Evolutionary conservation across 2,329 filamentous ascomycete genomes (phyloP), one percentile per base, ranked within the genome.

Genomic region (Calonectria pseudoturangicola): DNA sequence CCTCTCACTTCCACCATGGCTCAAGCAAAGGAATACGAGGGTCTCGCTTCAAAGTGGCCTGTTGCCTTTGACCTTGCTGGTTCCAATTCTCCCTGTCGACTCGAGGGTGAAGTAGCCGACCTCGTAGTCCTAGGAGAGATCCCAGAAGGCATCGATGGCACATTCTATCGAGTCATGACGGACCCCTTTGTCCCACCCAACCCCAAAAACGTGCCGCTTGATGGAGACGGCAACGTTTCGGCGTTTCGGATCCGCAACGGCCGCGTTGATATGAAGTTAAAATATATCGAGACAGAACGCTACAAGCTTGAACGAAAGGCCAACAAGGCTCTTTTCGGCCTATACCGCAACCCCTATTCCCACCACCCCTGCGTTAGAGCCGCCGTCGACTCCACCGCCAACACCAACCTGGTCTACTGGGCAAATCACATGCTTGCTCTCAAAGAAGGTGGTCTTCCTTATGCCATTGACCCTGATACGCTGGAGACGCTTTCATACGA

Each of bases 221-320:
- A 86, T 21, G 85, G 85, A 2, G 85, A 86, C 47, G 85, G 85
- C 0, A 83, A 82, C 58, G 79, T 87, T 54, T 81, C 76, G 15
- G 84, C 84, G 0, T 85, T 87, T 36, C 73, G 78, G 0, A 80
- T 86, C 50, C 71, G 81, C 0, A 45, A 85, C n/a, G 83, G 84
- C 0, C 54, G 39, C 0, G 83, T 82, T 0, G 81, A 79, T 15
- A 83, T 86, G 73, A 82, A 81, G 68, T 80, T 83, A 25, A 77
- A 78, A 15, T 87, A 84, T 54, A 82, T 87, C 2, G 77, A 83
- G 28, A 87, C 85, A 0, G 85, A 87, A 48, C 84, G 84, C 47
- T 85, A 85, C 36, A 73, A 79, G 3, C 78, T 82, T 0, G 86
- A 87, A 70, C 73, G 83, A 6, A 77, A 83, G 43, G 84, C 85